phyloP scores from a whole-genome alignment of 768 basidiomycete genomes.

The Mrakia hoshinonis region DNA sequence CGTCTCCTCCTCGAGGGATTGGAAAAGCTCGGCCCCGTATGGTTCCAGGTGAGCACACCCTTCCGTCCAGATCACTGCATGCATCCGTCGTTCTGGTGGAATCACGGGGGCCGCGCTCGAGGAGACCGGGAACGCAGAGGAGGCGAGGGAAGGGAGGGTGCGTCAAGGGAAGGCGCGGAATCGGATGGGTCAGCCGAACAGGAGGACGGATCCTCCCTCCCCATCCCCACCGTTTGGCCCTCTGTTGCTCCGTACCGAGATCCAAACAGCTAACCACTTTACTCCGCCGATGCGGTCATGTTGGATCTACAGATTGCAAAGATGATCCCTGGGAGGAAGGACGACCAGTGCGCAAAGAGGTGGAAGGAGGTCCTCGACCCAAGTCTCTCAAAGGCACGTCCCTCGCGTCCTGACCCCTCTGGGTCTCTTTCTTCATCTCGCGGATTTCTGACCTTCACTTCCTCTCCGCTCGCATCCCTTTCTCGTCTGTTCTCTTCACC shows the following conservation, averaged over 20 bases:
- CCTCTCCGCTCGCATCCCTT: background rate
- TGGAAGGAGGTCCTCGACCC: slow-evolving; percentile 29
- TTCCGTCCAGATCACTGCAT: background rate
- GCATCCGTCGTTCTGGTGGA: background rate
- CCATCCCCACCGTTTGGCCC: background rate
- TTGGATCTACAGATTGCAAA: slow-evolving; percentile 22
- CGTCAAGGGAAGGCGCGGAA: background rate
- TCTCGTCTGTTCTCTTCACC: background rate
- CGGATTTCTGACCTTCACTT: background rate
- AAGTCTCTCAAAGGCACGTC: slow-evolving; percentile 24
- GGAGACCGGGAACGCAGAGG: background rate
- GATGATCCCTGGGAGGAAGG: slow-evolving; percentile 30
- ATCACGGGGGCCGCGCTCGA: background rate
- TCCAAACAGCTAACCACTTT: background rate
- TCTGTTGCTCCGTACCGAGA: background rate
- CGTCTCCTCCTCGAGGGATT: slow-evolving; percentile 21
- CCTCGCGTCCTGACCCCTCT: background rate
- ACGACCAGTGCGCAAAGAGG: slow-evolving; percentile 30
- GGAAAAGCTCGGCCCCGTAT: slow-evolving; percentile 28
- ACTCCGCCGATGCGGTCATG: background rate
- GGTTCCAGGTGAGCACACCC: slow-evolving; percentile 25
- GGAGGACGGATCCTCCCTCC: background rate
- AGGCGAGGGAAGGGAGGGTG: background rate
- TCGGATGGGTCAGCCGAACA: slow-evolving; percentile 1
- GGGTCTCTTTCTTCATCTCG: background rate